A percentile compares a stretch with the other conserved stretches of the same genome.
Evolutionary conservation across 495 filamentous ascomycete species (phyloP).

Genomic region (Penicillium paxilli): DNA sequence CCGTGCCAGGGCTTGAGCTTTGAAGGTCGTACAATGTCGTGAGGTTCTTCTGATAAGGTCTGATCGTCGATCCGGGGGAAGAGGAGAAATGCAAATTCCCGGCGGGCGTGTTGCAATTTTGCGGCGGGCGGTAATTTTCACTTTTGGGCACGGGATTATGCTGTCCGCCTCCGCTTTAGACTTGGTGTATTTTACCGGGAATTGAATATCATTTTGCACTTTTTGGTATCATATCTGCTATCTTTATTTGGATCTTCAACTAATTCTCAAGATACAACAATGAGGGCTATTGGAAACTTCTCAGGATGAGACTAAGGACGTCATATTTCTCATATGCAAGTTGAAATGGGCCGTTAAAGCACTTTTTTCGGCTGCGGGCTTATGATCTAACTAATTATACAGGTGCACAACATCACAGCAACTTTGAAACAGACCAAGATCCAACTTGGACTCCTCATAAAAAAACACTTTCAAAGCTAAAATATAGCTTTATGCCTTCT

Average conservation of each 20-base stretch:
- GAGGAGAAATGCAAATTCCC: conserved; percentile 12
- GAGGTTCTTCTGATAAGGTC: neutral
- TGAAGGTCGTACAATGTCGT: conserved; percentile 2
- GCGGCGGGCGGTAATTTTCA: conserved; percentile 14
- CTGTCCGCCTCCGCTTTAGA: neutral
- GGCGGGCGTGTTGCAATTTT: conserved; percentile 7
- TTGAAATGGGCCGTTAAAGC: no score
- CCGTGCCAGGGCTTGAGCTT: conserved; percentile 10
- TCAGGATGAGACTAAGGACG: no score
- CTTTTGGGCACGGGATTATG: neutral
- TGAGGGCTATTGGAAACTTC: neutral
- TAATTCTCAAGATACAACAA: neutral
- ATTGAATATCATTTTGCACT: neutral
- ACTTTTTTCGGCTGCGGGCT: no score
- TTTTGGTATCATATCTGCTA: neutral
- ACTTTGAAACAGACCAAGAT: no score
- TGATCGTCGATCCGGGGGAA: conserved; percentile 5
- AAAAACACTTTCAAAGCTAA: no score
- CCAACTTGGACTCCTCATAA: no score
- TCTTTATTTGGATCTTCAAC: no score
- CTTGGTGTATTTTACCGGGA: no score
- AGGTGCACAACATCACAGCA: no score
- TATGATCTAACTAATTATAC: no score
- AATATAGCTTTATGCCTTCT: no score
- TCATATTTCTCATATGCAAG: no score